Conservation (phyloP, 2,329 filamentous ascomycete genomes). For the Penicillium sp. region DNA sequence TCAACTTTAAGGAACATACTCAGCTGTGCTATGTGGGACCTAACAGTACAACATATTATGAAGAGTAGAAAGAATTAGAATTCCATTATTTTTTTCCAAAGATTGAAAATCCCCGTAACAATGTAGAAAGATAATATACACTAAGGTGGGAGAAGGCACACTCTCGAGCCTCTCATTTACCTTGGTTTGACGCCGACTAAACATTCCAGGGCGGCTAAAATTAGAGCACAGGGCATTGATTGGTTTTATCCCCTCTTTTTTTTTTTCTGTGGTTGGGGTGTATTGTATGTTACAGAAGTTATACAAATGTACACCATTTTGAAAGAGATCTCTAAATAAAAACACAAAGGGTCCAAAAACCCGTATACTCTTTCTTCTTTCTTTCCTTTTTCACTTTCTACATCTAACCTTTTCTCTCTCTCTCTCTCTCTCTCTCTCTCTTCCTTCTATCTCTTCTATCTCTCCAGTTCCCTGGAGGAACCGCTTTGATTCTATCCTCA, state of each 20-base stretch:
- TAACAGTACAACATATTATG: too few relatives aligned
- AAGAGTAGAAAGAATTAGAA: background rate
- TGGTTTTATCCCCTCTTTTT: slow-evolving; percentile 14
- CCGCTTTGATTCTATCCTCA: slow-evolving; percentile 28
- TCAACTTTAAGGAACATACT: background rate
- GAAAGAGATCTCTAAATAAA: slow-evolving; percentile 19
- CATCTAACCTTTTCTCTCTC: slow-evolving; percentile 8
- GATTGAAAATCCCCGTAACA: background rate
- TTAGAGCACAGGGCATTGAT: slow-evolving; percentile 36
- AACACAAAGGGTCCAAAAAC: slow-evolving; percentile 20
- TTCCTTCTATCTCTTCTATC: slow-evolving; percentile 11
- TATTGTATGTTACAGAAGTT: background rate
- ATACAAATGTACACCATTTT: background rate
- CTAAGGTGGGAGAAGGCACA: slow-evolving; percentile 10
- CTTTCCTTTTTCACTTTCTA: background rate
- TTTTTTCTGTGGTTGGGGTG: background rate
- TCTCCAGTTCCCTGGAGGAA: slow-evolving; percentile 41
- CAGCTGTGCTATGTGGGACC: slow-evolving; percentile 1
- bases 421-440: slow-evolving; percentile 12
- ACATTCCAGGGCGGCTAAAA: slow-evolving; percentile 40
- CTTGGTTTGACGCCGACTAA: slow-evolving; percentile 37
- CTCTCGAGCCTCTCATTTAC: slow-evolving; percentile 29
- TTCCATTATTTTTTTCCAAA: background rate
- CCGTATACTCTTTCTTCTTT: slow-evolving; percentile 2
- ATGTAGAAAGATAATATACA: background rate